These are phyloP conservation scores for Cucurbita ficifolia DNA, from an alignment of 306 rosid species.

Conservation along the genomic window DNA sequence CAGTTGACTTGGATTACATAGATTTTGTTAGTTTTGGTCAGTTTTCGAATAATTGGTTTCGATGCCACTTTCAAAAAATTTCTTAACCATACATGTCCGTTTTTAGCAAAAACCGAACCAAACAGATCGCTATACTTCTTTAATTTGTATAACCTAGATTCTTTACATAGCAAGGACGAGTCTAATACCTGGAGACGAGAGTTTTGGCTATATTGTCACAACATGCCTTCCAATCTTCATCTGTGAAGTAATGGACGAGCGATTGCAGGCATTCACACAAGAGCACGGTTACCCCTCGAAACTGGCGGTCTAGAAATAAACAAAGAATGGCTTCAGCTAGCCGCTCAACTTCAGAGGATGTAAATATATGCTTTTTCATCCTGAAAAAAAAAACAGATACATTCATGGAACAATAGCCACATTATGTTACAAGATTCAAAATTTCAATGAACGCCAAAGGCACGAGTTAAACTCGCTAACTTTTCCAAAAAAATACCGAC, in stretches of 20 bases:
- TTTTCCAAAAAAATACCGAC: not conserved
- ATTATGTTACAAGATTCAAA: not conserved
- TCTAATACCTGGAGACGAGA: slow-evolving; percentile 60
- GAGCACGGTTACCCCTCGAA: slow-evolving; percentile 53
- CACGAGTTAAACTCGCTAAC: not conserved
- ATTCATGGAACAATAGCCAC: not conserved
- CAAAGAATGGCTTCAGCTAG: slow-evolving; percentile 50
- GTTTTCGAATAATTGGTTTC: not conserved
- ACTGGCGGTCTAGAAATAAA: slow-evolving; percentile 61
- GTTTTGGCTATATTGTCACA: slow-evolving; percentile 66
- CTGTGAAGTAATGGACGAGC: slow-evolving; percentile 51
- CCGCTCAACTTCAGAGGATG: slow-evolving; percentile 67
- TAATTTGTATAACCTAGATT: not conserved
- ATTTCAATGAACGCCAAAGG: not conserved
- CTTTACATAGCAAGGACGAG: not conserved
- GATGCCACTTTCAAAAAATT: not conserved
- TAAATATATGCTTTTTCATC: slow-evolving; percentile 35
- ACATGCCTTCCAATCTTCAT: slow-evolving; percentile 56
- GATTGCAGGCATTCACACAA: slow-evolving; percentile 58
- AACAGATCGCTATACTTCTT: not conserved
- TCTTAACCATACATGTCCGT: not conserved
- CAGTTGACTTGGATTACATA: not conserved
- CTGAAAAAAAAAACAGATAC: slow-evolving; percentile 19
- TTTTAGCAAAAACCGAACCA: not conserved
- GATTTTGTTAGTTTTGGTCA: not conserved